Percentiles rank a stretch among this genome's conserved stretches.
These are phyloP conservation scores for Lobulomyces angularis DNA, from an alignment of 192 early-diverging fungal species.

Conservation along the genomic window DNA sequence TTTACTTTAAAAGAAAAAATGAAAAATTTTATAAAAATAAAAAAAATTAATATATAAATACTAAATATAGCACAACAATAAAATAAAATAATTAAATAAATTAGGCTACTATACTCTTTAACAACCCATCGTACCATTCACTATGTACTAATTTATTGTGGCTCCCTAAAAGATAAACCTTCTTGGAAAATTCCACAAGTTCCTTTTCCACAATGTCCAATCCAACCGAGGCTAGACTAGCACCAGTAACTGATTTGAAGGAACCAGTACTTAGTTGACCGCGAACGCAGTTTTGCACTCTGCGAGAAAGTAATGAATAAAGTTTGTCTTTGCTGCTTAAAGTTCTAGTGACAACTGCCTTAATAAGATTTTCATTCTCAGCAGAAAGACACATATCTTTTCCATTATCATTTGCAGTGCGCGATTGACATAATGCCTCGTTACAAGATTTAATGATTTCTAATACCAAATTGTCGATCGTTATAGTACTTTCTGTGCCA, in stretches of 20 bases:
- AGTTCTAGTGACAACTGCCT: constrained; percentile 31
- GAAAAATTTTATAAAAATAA: neutral
- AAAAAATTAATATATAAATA: neutral
- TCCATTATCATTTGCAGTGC: neutral
- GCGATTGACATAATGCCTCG: neutral
- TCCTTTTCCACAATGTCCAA: constrained; percentile 32
- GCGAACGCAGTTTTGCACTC: constrained; percentile 28
- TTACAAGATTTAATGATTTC: constrained; percentile 13
- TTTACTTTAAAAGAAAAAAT: neutral
- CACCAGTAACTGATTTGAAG: constrained; percentile 19
- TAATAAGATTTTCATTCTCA: constrained; percentile 23
- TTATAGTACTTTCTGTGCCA: constrained; percentile 17
- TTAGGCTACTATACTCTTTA: too few species aligned
- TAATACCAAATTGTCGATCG: constrained; percentile 9
- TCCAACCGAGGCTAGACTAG: constrained; percentile 32
- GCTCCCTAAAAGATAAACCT: constrained; percentile 29
- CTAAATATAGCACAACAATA: constrained; percentile 11
- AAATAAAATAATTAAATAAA: too few species aligned
- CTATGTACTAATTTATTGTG: constrained; percentile 51
- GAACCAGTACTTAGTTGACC: constrained; percentile 21
- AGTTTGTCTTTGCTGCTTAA: constrained; percentile 37
- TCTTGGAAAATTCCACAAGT: constrained; percentile 28
- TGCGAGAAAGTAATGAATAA: constrained; percentile 34
- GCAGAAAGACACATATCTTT: constrained; percentile 8
- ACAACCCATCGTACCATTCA: constrained; percentile 43